Base-by-base conservation (phyloP, 2,329 filamentous ascomycete genomes). In the Ceratocystis cacaofunesta region DNA sequence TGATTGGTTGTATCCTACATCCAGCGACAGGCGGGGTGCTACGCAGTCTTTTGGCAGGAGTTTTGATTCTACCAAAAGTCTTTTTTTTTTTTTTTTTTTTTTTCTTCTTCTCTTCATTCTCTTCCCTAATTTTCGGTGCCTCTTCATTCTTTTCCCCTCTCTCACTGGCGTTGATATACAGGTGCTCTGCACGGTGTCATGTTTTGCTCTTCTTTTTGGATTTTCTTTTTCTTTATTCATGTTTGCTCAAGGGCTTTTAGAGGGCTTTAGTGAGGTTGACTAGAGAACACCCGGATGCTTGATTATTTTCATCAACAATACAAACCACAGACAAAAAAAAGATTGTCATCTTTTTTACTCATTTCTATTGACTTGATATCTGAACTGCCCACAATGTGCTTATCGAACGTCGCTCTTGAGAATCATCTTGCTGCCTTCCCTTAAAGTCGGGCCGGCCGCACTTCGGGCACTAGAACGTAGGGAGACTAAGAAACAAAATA, bases 1-100 rank as follows among this genome's bases (percentile, higher is more conserved):
- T 57, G 52, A 57, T 57, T 57, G 52, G 52, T 57, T 57, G 52
- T 57, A 57, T 57, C 10, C 52, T 28, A 30, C 10, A 32, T n/a
- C 22, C 22, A 57, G 7, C 10, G 36, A 12, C 36, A 41, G 28
- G 22, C 52, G 8, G 52, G 22, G 22, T 57, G 52, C 30, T 32
- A 6, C 52, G 52, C 22, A 57, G 52, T 32, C 52, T 57, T 57
- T 57, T 57, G 52, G n/a, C 48, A 25, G 48, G 48, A 28, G 22
- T 52, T 52, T 12, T 52, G 15, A 12, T 46, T 5, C 17, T n/a
- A 30, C 19, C 19, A 25, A 48, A 62, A 62, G 22, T 25, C n/a
- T 28, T 41, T 50, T 41, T 28, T 48, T 61, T 43, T 22, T 28
- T 41, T 50, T 50, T 28, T 48, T 61, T 52, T 22, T 61, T 44